Evolutionary conservation across 805 yeast genomes (phyloP), one percentile per base, ranked within the genome.

Genomic region (Candida wancherniae): DNA sequence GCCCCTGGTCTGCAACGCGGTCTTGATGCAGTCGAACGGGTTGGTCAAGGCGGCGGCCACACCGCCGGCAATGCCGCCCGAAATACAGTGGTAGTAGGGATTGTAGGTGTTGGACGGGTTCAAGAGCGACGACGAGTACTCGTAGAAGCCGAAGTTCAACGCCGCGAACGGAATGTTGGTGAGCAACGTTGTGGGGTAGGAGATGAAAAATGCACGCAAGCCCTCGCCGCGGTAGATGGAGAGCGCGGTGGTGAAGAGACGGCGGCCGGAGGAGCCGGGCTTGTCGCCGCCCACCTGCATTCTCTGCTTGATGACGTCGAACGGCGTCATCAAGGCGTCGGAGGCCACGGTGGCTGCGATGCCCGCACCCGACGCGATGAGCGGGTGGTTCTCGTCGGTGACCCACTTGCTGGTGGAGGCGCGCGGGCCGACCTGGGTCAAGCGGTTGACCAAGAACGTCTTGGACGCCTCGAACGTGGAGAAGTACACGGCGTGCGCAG

Each of bases 241-340:
- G 20, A 56, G 53, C 2, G 78, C 74, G 6, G 66, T 50, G 27
- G 57, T 50, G 24, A 56, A 42, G 15, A 67, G 53, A 31, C 50
- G 47, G 28, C 46, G 45, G 12, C 63, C 57, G 40, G 56, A 32
- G 37, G 19, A 37, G 27, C 15, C 22, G 23, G 39, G 28, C 9
- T 30, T 31, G 9, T 44, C 42, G 19, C 23, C 31, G 17, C 35
- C 31, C 14, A 45, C 36, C 59, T 90, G 98, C 95, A 90, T 87
- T 59, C 97, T 73, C 63, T 90, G 98, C 56, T 90, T 90, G 35
- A 92, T 65, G 16, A 90, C 94, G 52, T 90, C 98, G 51, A 90
- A 90, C 18, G 98, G 98, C 41, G 92, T 90, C 97, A 90, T 90
- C 45, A 92, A 68, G 2, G 96, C 96, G 58, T 90, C 97, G 3